Conservation (phyloP, 352 stramenopile species). For the Phytophthora vignae region DNA sequence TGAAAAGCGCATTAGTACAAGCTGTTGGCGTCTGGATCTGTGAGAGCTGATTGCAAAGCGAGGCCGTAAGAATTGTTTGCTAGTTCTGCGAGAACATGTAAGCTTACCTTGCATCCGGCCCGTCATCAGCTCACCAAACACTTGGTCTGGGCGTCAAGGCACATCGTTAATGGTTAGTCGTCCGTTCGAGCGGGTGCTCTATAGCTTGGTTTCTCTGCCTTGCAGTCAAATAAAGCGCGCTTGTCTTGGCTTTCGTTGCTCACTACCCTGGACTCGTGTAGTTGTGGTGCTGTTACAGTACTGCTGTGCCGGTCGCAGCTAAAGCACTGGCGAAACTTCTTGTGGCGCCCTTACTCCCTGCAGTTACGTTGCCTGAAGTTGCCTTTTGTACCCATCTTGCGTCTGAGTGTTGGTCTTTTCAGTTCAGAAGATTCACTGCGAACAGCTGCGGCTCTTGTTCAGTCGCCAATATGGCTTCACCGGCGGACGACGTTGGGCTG, state of each 20-base stretch:
- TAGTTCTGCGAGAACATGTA: too few relatives aligned
- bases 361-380: neutral
- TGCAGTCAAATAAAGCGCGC: too few relatives aligned
- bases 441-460: neutral
- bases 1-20: neutral
- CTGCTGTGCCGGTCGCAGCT: neutral
- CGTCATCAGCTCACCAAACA: too few relatives aligned
- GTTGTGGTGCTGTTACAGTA: too few relatives aligned
- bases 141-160: too few relatives aligned
- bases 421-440: slow-evolving; percentile 1
- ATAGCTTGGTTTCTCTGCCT: too few relatives aligned
- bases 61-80: neutral
- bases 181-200: too few relatives aligned
- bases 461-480: slow-evolving; percentile 32
- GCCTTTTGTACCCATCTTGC: slow-evolving; percentile 6
- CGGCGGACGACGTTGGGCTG: slow-evolving; percentile 28
- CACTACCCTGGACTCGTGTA: too few relatives aligned
- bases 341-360: neutral
- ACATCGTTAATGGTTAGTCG: too few relatives aligned
- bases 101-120: too few relatives aligned
- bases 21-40: neutral
- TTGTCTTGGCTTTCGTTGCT: too few relatives aligned
- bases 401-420: slow-evolving; percentile 3
- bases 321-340: neutral
- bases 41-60: neutral